These are phyloP conservation scores for Colletotrichum tropicicola DNA, from an alignment of 2,329 filamentous ascomycete species.

Conservation along the genomic window DNA sequence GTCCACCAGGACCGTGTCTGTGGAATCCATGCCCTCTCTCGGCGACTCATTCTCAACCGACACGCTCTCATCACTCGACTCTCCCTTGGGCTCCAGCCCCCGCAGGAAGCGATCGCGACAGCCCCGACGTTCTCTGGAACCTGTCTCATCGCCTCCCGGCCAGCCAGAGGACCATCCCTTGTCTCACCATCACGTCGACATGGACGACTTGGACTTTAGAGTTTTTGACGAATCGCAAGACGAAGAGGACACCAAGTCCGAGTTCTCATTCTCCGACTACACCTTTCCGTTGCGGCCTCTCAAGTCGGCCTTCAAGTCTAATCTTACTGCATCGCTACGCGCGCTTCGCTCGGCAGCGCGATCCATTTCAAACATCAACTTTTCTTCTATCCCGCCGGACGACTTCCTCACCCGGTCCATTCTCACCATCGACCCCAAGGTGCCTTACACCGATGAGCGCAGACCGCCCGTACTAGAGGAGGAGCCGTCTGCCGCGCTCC, in stretches of 20 bases:
- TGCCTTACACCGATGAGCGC: conserved; percentile 74
- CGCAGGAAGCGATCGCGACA: conserved; percentile 45
- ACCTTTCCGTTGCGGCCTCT: conserved; percentile 57
- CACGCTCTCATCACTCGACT: conserved; percentile 56
- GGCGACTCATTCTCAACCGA: conserved; percentile 63
- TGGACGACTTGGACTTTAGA: conserved; percentile 53
- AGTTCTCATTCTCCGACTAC: conserved; percentile 39
- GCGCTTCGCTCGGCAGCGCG: conserved; percentile 71
- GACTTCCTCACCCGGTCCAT: conserved; percentile 75
- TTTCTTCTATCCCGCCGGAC: conserved; percentile 71
- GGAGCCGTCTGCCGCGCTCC: conserved; percentile 71
- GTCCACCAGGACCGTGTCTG: conserved; percentile 64
- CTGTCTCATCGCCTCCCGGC: conserved; percentile 64
- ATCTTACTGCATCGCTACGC: conserved; percentile 72
- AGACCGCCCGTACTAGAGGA: conserved; percentile 70
- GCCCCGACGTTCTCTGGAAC: conserved; percentile 60
- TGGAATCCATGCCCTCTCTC: conserved; percentile 70
- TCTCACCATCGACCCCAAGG: conserved; percentile 71
- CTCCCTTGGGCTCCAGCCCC: conserved; percentile 52
- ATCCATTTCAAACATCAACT: conserved; percentile 69
- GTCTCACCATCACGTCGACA: conserved; percentile 57
- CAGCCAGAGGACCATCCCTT: conserved; percentile 61
- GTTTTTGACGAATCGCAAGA: conserved; percentile 35
- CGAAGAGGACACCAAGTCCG: conserved; percentile 44
- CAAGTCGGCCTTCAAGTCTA: conserved; percentile 72